These are phyloP conservation scores for Corylus heterophylla DNA, from an alignment of 306 rosid genomes.

Conservation along the genomic window DNA sequence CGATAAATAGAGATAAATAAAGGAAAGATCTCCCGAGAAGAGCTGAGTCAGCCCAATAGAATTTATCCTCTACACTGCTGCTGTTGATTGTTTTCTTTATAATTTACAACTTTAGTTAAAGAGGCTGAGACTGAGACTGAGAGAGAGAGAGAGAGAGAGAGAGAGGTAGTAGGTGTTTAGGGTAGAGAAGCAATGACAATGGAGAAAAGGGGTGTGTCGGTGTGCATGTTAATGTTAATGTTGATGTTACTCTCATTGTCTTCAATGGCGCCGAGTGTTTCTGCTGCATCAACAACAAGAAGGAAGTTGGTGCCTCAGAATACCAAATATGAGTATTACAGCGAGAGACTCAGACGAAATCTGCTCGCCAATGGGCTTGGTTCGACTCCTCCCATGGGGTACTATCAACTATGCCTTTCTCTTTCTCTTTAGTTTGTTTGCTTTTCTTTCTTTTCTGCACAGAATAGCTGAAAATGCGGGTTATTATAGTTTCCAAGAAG, in stretches of 20 bases:
- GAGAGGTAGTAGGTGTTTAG: neutral
- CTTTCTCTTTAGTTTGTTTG: neutral
- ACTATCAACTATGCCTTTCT: neutral
- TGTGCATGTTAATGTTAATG: slow-evolving; percentile 15
- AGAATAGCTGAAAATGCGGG: neutral
- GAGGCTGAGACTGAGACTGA: slow-evolving; percentile 1
- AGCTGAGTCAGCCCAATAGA: too few species aligned
- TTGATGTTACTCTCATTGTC: slow-evolving; percentile 14
- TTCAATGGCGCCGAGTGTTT: slow-evolving; percentile 20
- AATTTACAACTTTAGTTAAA: too few species aligned
- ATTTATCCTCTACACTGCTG: too few species aligned
- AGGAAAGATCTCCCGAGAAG: too few species aligned
- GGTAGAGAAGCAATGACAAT: slow-evolving; percentile 8
- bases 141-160: neutral
- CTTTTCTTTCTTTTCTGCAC: neutral
- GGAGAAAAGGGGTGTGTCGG: neutral
- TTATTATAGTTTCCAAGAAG: neutral
- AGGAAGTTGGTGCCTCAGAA: slow-evolving; percentile 15
- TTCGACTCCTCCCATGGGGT: slow-evolving; percentile 97
- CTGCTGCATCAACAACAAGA: slow-evolving; percentile 32
- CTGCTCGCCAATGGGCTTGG: slow-evolving; percentile 84
- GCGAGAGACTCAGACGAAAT: slow-evolving; percentile 46
- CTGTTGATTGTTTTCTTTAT: neutral
- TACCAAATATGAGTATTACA: neutral
- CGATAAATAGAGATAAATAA: too few species aligned